Conservation (phyloP, 768 basidiomycete genomes). For the Lepiota brunneoincarnata region DNA sequence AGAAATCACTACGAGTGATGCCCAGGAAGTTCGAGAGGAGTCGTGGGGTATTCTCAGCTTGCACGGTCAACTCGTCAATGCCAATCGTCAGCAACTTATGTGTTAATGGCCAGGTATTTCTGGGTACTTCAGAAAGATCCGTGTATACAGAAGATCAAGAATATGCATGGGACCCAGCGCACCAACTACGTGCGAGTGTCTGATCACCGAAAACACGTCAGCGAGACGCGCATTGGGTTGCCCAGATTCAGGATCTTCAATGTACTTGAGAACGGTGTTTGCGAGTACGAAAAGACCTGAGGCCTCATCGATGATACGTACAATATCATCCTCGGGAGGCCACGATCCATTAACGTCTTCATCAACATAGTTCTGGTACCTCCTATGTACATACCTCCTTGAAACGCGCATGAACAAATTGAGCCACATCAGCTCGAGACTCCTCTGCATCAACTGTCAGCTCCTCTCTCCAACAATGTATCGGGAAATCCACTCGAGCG, state of each 20-base stretch:
- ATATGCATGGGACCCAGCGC: too few relatives aligned
- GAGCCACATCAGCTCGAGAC: neutral
- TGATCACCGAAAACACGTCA: too few relatives aligned
- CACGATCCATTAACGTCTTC: neutral
- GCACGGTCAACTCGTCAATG: too few relatives aligned
- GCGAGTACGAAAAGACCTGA: slow-evolving; percentile 1
- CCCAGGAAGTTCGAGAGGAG: too few relatives aligned
- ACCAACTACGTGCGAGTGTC: too few relatives aligned
- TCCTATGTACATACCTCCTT: neutral
- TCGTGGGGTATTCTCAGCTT: too few relatives aligned
- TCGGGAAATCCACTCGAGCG: neutral
- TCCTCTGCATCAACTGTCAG: neutral
- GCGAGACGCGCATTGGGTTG: neutral
- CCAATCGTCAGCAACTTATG: too few relatives aligned
- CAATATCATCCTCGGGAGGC: neutral
- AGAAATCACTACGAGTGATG: too few relatives aligned
- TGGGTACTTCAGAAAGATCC: too few relatives aligned
- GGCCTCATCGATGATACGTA: neutral
- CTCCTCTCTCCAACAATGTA: neutral
- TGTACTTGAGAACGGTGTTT: neutral
- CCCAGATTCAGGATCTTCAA: neutral
- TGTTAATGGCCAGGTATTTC: too few relatives aligned
- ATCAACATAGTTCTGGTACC: neutral
- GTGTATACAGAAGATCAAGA: too few relatives aligned
- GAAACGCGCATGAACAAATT: neutral